Conservation (phyloP, 2,329 filamentous ascomycete genomes). For the Fusarium nurragi region DNA sequence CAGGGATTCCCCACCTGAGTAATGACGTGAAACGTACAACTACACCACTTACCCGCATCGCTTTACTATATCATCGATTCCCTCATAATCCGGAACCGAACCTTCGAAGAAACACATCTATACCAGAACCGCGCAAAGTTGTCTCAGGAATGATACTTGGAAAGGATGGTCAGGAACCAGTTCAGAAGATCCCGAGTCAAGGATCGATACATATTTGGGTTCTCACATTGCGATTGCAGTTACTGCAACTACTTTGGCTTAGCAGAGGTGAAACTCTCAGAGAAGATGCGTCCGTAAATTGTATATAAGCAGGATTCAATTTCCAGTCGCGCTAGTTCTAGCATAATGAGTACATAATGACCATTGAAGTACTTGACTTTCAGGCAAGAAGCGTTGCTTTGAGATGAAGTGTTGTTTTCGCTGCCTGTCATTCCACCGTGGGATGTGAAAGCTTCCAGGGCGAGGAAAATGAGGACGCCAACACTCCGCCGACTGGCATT, state of each 20-base stretch:
- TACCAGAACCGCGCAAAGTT: neutral
- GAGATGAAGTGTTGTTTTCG: accelerated
- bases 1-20: neutral
- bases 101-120: neutral
- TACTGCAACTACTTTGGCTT: neutral
- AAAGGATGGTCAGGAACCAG: neutral
- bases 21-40: conserved; percentile 1
- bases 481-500: accelerated
- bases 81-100: neutral
- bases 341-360: neutral
- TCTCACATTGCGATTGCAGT: neutral
- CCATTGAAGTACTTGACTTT: neutral
- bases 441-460: neutral
- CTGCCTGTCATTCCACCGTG: neutral
- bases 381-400: neutral
- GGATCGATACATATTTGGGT: no score
- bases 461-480: neutral
- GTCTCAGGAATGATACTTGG: neutral
- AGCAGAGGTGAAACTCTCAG: neutral
- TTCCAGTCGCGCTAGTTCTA: neutral
- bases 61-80: neutral
- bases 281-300: neutral
- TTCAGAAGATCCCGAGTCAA: no score
- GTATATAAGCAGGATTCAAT: conserved; percentile 1
- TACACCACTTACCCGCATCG: neutral